Evolutionary conservation across 768 basidiomycete species (phyloP), one percentile per base, ranked within the genome.

Genomic region (Trametes cingulata): DNA sequence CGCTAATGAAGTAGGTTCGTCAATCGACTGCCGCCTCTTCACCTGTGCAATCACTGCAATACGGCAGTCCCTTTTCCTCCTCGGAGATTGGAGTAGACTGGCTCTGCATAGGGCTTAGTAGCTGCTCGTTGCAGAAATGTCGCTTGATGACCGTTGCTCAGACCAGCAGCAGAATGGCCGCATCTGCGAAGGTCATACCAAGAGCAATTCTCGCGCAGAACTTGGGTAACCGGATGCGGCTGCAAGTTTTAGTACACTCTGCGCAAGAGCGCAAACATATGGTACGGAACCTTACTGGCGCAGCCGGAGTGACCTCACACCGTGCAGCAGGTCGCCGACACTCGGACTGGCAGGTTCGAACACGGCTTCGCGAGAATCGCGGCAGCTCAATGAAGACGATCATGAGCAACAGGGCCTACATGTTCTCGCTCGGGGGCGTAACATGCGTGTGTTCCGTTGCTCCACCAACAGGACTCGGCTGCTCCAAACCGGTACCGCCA

Each of bases 121-220:
- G 40, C 37, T 20, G 19, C 25, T 35, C 19, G 15, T 22, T 22
- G 45, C 55, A 25, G 55, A 48, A 36, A 48, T 56, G 46, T 48
- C 46, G 36, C 55, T 37, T 25, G 12, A 9, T 10, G 37, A 40
- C 37, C 13, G 37, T 37, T 17, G 55, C 36, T 15, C 45, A 25
- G 52, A n/a, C 39, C 52, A 24, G 52, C 46, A 56, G 55, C 45
- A 27, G 7, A 56, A 48, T 56, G 36, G n/a, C 55, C 55, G 55
- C 55, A 48, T 35, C 53, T 3, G 25, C 35, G 36, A 29, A 13
- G 33, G 42, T 20, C 22, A 10, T 9, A n/a, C 6, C 25, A 52
- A 19, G n/a, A 54, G 52, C 52, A 19, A 33, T 43, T 54, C 22
- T 35, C n/a, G 35, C 49, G 49, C 49, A 24, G 35, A 27, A 33